Percentiles rank a stretch among this genome's conserved stretches.
phyloP scores from a whole-genome alignment of 2,329 filamentous ascomycete species.

The Fusarium dimerum region DNA sequence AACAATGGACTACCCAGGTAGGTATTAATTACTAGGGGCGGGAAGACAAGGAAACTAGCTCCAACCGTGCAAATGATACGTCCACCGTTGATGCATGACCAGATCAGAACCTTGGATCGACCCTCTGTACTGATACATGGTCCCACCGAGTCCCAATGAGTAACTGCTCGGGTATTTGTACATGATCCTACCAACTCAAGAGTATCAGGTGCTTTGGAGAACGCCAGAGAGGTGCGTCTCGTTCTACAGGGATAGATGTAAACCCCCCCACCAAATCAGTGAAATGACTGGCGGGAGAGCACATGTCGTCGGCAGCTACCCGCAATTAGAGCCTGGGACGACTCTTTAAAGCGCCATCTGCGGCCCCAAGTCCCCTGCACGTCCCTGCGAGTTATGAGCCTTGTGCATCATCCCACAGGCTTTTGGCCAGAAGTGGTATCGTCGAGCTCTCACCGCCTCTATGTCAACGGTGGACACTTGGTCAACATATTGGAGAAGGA shows the following conservation, averaged over 20 bases:
- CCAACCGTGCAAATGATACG: background rate
- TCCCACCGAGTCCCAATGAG: background rate
- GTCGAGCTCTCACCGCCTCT: constrained; percentile 30
- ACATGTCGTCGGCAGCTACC: constrained; percentile 14
- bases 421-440: constrained; percentile 28
- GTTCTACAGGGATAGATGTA: background rate
- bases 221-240: background rate
- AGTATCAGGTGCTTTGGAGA: background rate
- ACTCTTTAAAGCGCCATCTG: background rate
- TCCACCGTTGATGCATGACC: background rate
- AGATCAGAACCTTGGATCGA: background rate
- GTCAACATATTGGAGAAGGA: constrained; percentile 3
- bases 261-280: background rate
- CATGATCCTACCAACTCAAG: background rate
- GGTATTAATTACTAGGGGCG: background rate
- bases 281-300: background rate
- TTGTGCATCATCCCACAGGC: constrained; percentile 25
- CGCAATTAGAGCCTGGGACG: constrained; percentile 7
- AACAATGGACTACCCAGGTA: background rate
- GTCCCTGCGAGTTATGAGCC: constrained; percentile 22
- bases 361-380: constrained; percentile 13
- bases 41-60: background rate
- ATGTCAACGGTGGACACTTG: constrained; percentile 10
- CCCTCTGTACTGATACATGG: background rate
- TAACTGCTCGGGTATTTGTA: background rate